A percentile compares a stretch with the other conserved stretches of the same genome.
Conservation (phyloP, 2,329 filamentous ascomycete genomes). For the Neopestalotiopsis sp. region DNA sequence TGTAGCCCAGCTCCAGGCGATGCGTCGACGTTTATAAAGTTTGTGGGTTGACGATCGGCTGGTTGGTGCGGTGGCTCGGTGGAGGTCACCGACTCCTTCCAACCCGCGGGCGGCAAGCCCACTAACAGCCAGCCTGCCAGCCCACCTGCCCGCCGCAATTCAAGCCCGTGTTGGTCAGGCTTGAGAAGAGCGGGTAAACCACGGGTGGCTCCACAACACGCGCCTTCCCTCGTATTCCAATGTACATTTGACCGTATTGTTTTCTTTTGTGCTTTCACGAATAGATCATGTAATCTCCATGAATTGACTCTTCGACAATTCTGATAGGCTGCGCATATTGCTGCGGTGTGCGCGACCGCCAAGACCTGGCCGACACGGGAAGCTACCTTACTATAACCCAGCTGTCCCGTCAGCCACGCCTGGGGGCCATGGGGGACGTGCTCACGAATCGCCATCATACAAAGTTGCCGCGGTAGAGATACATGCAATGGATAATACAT, state of each 20-base stretch:
- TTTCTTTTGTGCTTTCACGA: neutral
- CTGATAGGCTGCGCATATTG: neutral
- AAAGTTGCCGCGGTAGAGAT: no score
- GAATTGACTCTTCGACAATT: neutral
- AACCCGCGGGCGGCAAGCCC: neutral
- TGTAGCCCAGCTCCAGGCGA: neutral
- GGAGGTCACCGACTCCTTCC: neutral
- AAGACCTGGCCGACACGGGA: neutral
- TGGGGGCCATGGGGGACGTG: no score
- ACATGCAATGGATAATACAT: no score
- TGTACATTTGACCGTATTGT: neutral
- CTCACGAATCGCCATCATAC: no score
- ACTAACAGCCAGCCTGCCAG: no score
- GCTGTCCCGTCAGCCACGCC: neutral
- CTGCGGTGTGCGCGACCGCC: neutral
- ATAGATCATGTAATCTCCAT: neutral
- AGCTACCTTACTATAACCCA: neutral
- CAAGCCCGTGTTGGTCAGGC: neutral
- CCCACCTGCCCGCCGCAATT: neutral
- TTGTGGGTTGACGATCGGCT: neutral
- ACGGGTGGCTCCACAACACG: slow-evolving; percentile 4
- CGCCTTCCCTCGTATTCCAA: neutral
- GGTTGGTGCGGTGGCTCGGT: neutral
- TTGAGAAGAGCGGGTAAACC: slow-evolving; percentile 7
- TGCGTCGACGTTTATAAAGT: neutral